Percentiles rank a stretch among this genome's conserved stretches.
Evolutionary conservation across 768 basidiomycete species (phyloP).

Genomic region (Rhodotorula diobovata): DNA sequence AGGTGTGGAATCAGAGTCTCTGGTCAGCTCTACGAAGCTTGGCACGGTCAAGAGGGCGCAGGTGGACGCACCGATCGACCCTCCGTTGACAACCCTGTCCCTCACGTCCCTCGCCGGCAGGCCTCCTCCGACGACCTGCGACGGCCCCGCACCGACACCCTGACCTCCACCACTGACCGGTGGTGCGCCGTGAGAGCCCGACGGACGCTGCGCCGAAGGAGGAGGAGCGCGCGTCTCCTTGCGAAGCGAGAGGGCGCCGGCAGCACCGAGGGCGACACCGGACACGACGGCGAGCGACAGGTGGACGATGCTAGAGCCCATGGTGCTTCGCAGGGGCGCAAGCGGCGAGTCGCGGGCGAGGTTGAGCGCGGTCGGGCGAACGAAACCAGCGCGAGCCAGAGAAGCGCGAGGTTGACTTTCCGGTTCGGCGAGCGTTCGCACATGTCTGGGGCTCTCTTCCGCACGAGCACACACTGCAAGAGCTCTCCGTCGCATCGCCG

Average conservation of each 20-base stretch:
- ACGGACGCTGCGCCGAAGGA: not conserved
- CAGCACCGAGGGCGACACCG: slow-evolving; percentile 31
- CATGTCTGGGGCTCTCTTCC: no score
- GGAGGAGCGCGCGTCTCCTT: not conserved
- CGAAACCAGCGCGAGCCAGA: no score
- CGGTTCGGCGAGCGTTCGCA: no score
- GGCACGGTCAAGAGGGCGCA: not conserved
- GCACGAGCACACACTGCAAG: no score
- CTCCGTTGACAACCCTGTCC: slow-evolving; percentile 4
- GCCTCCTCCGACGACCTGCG: slow-evolving; percentile 8
- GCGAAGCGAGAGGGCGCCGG: slow-evolving; percentile 20
- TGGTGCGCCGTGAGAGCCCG: not conserved
- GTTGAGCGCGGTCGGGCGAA: no score
- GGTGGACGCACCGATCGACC: slow-evolving; percentile 17
- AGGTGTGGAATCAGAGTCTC: not conserved
- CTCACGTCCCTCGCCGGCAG: slow-evolving; percentile 2
- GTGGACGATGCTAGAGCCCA: slow-evolving; percentile 18
- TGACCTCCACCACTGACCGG: not conserved
- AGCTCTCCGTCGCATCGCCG: no score
- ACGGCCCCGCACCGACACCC: not conserved
- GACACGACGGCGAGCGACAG: slow-evolving; percentile 17
- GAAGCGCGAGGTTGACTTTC: no score
- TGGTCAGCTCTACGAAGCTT: not conserved
- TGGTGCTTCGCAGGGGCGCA: not conserved
- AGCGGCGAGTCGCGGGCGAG: no score